These are phyloP conservation scores for Spergularia marina DNA, from an alignment of 148 eudicot genomes.

Conservation along the genomic window DNA sequence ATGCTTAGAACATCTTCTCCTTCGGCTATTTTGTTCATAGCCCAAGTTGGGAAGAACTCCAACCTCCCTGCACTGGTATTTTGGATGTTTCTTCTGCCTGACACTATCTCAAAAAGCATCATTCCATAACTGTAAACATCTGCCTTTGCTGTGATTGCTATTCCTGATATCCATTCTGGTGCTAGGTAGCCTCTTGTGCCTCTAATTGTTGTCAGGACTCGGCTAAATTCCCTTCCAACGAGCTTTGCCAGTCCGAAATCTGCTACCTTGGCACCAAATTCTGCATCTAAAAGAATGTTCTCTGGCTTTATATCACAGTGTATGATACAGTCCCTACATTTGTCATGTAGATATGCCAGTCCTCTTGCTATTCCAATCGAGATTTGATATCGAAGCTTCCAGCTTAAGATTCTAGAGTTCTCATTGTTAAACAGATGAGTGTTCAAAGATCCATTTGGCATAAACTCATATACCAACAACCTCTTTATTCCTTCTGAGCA, in stretches of 20 bases:
- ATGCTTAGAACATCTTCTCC: slow-evolving; percentile 50
- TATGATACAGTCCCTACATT: slow-evolving; percentile 58
- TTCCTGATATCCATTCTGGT: slow-evolving; percentile 72
- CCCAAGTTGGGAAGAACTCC: slow-evolving; percentile 50
- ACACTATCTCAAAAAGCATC: slow-evolving; percentile 56
- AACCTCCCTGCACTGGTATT: slow-evolving; percentile 35
- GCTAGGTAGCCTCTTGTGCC: slow-evolving; percentile 76
- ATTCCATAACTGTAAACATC: slow-evolving; percentile 71
- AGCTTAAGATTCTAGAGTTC: slow-evolving; percentile 26
- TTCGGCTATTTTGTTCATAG: slow-evolving; percentile 35
- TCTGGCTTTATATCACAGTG: slow-evolving; percentile 75
- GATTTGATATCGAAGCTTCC: slow-evolving; percentile 48
- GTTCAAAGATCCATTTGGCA: slow-evolving; percentile 55
- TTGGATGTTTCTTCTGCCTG: slow-evolving; percentile 48
- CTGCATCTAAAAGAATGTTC: slow-evolving; percentile 50
- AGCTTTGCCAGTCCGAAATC: slow-evolving; percentile 73
- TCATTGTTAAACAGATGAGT: slow-evolving; percentile 37
- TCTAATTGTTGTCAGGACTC: slow-evolving; percentile 63
- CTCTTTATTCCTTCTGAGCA: slow-evolving; percentile 45
- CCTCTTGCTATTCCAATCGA: slow-evolving; percentile 49
- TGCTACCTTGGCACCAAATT: slow-evolving; percentile 48
- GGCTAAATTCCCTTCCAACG: slow-evolving; percentile 58
- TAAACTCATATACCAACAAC: slow-evolving; percentile 58
- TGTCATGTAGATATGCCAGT: slow-evolving; percentile 43
- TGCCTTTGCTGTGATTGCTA: slow-evolving; percentile 58